Percentiles rank a stretch among this genome's conserved stretches.
Conservation (phyloP, 2,329 filamentous ascomycete species). For the Aspergillus fischeri region DNA sequence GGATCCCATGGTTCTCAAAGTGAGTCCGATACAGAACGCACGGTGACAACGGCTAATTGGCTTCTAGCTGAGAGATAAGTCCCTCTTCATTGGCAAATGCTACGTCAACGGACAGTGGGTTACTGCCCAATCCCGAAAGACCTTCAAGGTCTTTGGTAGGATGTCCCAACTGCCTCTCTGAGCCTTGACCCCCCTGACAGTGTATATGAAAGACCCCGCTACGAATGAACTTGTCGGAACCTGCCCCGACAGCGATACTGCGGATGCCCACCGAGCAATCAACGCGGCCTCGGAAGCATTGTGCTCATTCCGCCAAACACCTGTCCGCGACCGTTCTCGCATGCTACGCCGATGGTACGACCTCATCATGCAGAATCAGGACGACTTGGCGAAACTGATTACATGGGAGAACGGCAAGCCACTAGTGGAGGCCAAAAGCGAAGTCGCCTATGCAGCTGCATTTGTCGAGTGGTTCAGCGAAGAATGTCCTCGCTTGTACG, state of each 20-base stretch:
- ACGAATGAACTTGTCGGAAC: constrained; percentile 76
- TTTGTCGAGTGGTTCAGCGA: constrained; percentile 64
- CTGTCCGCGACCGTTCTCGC: constrained; percentile 57
- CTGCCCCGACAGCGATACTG: constrained; percentile 71
- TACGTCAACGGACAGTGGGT: constrained; percentile 96
- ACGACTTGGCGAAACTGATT: constrained; percentile 62
- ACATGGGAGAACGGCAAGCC: constrained; percentile 70
- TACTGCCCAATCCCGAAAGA: constrained; percentile 77
- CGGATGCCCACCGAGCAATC: constrained; percentile 79
- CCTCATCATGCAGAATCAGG: constrained; percentile 61
- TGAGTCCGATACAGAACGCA: too few species aligned
- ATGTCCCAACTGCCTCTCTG: neutral
- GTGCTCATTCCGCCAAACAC: constrained; percentile 56
- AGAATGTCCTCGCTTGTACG: constrained; percentile 56
- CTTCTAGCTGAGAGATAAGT: constrained; percentile 67
- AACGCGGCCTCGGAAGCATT: constrained; percentile 71
- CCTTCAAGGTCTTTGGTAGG: constrained; percentile 76
- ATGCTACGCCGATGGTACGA: constrained; percentile 66
- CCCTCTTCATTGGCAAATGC: constrained; percentile 75
- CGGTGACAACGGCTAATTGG: too few species aligned
- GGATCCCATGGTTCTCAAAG: too few species aligned
- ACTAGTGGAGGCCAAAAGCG: constrained; percentile 55
- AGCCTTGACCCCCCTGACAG: neutral
- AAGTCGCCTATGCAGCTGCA: constrained; percentile 55
- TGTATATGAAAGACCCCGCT: constrained; percentile 60